A percentile compares a stretch with the other conserved stretches of the same genome.
Conservation (phyloP, 2,329 filamentous ascomycete genomes). For the Ramularia endophylla region DNA sequence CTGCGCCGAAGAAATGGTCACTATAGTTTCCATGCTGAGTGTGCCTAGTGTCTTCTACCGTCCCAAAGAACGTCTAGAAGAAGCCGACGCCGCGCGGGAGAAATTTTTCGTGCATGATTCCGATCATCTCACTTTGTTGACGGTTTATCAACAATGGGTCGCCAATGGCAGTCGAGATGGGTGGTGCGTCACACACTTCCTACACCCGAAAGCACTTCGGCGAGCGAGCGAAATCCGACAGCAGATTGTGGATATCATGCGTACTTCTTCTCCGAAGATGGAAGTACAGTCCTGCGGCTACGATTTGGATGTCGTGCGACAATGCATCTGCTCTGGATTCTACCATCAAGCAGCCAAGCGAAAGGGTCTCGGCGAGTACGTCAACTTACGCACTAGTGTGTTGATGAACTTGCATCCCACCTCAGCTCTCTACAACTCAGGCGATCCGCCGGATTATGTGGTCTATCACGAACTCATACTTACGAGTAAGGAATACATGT, state of each 20-base stretch:
- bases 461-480: conserved; percentile 98
- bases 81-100: conserved; percentile 89
- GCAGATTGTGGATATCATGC: conserved; percentile 88
- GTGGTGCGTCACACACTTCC: conserved; percentile 90
- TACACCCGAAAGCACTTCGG: conserved; percentile 90
- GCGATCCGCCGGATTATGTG: conserved; percentile 93
- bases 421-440: conserved; percentile 82
- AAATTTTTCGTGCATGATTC: conserved; percentile 99
- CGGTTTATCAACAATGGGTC: conserved; percentile 95
- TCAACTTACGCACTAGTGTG: conserved; percentile 91
- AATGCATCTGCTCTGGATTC: conserved; percentile 96
- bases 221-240: conserved; percentile 91
- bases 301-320: conserved; percentile 92
- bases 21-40: conserved; percentile 95
- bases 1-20: conserved; percentile 96
- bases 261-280: conserved; percentile 75
- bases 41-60: conserved; percentile 96
- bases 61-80: conserved; percentile 92
- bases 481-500: conserved; percentile 97
- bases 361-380: conserved; percentile 94
- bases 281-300: conserved; percentile 79
- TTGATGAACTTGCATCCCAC: conserved; percentile 94
- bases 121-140: conserved; percentile 89
- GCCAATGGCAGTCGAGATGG: conserved; percentile 81
- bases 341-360: conserved; percentile 97